A percentile compares a stretch with the other conserved stretches of the same genome.
phyloP scores from a whole-genome alignment of 1,284 basidiomycete genomes.

The Cryptococcus neoformans region DNA sequence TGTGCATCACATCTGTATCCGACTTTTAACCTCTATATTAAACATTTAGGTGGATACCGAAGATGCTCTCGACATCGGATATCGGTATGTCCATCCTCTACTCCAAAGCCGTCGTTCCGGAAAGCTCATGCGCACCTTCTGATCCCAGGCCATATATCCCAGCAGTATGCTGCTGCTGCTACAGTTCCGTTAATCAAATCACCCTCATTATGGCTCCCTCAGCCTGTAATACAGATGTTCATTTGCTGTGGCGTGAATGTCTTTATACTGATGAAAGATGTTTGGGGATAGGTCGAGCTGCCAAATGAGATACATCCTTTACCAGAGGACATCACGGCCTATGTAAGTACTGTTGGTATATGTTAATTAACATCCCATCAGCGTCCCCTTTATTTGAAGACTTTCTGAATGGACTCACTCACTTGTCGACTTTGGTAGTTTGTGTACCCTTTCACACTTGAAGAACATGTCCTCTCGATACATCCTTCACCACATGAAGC shows the following conservation, averaged over 20 bases:
- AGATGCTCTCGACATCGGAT: not conserved
- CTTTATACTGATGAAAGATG: not conserved
- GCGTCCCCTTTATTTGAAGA: too few species aligned
- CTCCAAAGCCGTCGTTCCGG: not conserved
- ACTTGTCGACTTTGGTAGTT: conserved; percentile 58
- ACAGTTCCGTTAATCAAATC: conserved; percentile 84
- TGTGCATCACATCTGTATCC: too few species aligned
- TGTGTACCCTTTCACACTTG: conserved; percentile 88
- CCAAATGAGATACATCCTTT: conserved; percentile 88
- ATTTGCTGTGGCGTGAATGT: conserved; percentile 24
- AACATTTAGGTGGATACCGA: too few species aligned
- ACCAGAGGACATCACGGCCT: conserved; percentile 80
- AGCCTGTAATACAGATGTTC: conserved; percentile 55
- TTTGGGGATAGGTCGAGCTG: conserved; percentile 55
- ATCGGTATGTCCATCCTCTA: not conserved
- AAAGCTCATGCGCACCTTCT: not conserved
- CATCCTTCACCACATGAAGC: conserved; percentile 66
- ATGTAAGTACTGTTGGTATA: conserved; percentile 57
- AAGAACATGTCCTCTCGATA: conserved; percentile 72
- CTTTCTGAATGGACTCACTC: not conserved
- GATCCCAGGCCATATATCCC: conserved; percentile 37
- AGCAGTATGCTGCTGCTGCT: conserved; percentile 69
- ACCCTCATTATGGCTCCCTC: conserved; percentile 80
- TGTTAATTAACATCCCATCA: not conserved
- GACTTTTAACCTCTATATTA: too few species aligned